phyloP scores from a whole-genome alignment of 2,329 filamentous ascomycete genomes.

The Diaporthe nobilis region DNA sequence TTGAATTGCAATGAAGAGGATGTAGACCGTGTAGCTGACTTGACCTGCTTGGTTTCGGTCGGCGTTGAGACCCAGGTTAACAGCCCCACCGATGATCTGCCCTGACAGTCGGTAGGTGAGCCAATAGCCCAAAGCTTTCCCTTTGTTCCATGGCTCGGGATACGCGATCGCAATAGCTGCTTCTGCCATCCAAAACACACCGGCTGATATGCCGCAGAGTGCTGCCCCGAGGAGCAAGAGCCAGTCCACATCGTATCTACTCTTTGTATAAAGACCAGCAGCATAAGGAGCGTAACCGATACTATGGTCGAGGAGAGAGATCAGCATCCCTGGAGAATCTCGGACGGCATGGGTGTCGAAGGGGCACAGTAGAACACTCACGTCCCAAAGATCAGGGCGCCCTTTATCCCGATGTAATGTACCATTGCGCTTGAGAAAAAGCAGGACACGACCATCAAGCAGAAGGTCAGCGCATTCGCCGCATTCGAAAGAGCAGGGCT shows the following conservation, averaged over 20 bases:
- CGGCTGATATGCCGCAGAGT: conserved; percentile 78
- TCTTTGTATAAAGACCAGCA: conserved; percentile 80
- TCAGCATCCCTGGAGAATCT: not conserved
- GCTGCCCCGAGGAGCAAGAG: conserved; percentile 77
- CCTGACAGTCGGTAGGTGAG: conserved; percentile 63
- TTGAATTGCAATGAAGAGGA: conserved; percentile 80
- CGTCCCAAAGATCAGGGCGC: conserved; percentile 79
- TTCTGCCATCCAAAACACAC: conserved; percentile 83
- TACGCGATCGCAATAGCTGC: conserved; percentile 81
- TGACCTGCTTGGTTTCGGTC: conserved; percentile 70
- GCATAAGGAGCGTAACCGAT: conserved; percentile 80
- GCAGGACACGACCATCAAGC: conserved; percentile 59
- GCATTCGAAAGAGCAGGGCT: conserved; percentile 59
- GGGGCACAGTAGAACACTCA: conserved; percentile 48
- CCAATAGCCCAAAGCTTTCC: conserved; percentile 78
- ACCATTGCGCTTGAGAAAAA: conserved; percentile 75
- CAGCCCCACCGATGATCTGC: conserved; percentile 76
- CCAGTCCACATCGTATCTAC: conserved; percentile 78
- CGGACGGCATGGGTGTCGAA: not conserved
- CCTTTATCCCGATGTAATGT: conserved; percentile 78
- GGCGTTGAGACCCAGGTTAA: conserved; percentile 78
- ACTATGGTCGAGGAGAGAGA: conserved; percentile 45
- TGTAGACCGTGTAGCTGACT: conserved; percentile 78
- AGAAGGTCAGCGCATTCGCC: conserved; percentile 62
- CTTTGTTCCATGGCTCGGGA: conserved; percentile 77